Base-by-base conservation (phyloP, 2,329 filamentous ascomycete genomes). In the Ascochyta rabiei region DNA sequence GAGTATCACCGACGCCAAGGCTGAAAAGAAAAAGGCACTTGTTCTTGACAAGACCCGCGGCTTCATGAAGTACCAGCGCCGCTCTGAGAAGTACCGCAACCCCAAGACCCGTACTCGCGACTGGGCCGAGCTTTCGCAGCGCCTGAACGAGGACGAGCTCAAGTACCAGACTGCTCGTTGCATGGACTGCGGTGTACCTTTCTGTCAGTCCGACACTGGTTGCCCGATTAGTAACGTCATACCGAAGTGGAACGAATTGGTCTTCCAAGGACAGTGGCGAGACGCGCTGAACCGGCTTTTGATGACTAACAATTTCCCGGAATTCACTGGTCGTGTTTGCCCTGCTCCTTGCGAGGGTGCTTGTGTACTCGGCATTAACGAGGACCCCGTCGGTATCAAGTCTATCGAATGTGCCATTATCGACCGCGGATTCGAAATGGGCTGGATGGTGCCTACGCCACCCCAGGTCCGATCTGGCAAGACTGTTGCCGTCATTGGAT, bases 151-250 rank as follows among this genome's bases (percentile, higher is more conserved):
- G 76, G 93, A 97, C 66, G 92, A 96, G 79, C 86, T 97, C 62
- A 97, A 97, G 81, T 97, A 96, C 73, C 93, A 98, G 78, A 89
- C 92, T 41, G 93, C 93, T 57, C 90, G 93, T 62, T 98, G 93
- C 82, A 98, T 98, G 93, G 93, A 98, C 79, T 98, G 93, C 59
- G 93, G 93, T 85, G 93, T 98, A 57, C 93, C 93, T 1, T 98
- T 98, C 84, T 98, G 93, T 69, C 93, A 98, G 77, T 96, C 92
- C 18, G 93, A 98, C 67, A 92, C 90, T 61, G 93, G 93, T 43
- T 98, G 93, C 74, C 93, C 93, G 1, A 97, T 97, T 75, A 92
- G 88, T 65, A 98, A 98, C 80, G 96, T 98, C 72, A 98, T 98
- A 68, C 93, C 93, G 53, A 97, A 97, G 67, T 96, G 91, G 91